Conservation (phyloP, 192 early-diverging fungal genomes). For the Gamsiella multidivaricata region DNA sequence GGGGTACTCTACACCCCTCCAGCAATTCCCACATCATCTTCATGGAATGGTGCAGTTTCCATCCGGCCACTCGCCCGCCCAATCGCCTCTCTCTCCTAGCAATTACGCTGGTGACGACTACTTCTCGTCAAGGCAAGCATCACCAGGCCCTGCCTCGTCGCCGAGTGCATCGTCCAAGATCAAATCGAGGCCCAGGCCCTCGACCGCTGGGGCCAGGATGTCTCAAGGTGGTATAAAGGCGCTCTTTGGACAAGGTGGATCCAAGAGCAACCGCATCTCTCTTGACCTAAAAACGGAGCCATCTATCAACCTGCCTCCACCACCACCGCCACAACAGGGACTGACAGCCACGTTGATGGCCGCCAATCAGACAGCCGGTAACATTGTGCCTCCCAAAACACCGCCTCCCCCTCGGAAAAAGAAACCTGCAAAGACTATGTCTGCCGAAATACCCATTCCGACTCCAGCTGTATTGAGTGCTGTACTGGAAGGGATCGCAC, state of each 20-base stretch:
- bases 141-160: conserved; percentile 40
- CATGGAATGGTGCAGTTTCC: conserved; percentile 39
- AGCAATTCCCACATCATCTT: conserved; percentile 27
- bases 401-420: conserved; percentile 28
- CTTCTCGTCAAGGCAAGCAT: conserved; percentile 40
- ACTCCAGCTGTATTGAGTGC: background rate
- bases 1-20: conserved; percentile 7
- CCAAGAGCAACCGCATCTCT: conserved; percentile 34
- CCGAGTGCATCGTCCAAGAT: conserved; percentile 38
- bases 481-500: background rate
- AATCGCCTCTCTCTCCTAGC: conserved; percentile 41
- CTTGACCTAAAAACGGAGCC: conserved; percentile 37
- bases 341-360: conserved; percentile 21
- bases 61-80: conserved; percentile 35
- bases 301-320: background rate
- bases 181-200: conserved; percentile 43
- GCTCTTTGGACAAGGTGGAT: conserved; percentile 30
- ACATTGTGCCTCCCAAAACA: conserved; percentile 7
- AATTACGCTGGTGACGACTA: conserved; percentile 46
- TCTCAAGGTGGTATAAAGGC: conserved; percentile 52
- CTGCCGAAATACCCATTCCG: conserved; percentile 32
- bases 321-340: conserved; percentile 12
- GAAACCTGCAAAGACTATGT: conserved; percentile 26
- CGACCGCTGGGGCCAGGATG: conserved; percentile 20
- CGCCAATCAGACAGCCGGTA: conserved; percentile 14